phyloP scores from a whole-genome alignment of 1,139 yeast species.

The Diutina ranongensis region DNA sequence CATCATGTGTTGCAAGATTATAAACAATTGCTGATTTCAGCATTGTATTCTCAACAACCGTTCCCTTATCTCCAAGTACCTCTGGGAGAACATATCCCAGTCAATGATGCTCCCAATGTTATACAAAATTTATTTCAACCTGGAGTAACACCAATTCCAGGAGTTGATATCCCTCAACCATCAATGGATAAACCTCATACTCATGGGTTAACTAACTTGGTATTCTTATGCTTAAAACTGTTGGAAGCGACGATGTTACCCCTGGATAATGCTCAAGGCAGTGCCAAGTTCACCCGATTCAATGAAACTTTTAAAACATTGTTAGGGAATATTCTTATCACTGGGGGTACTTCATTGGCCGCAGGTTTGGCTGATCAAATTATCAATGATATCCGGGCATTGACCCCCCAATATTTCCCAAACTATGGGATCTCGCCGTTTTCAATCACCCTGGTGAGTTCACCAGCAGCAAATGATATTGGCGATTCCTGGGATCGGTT shows the following conservation, averaged over 20 bases:
- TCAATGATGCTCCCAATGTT: slow-evolving; percentile 31
- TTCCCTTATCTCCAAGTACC: slow-evolving; percentile 28
- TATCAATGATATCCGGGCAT: slow-evolving; percentile 43
- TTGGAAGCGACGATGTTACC: slow-evolving; percentile 11
- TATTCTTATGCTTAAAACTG: slow-evolving; percentile 31
- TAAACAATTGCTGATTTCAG: slow-evolving; percentile 28
- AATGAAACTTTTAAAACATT: slow-evolving; percentile 30
- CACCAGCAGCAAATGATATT: slow-evolving; percentile 19
- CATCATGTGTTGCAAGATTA: slow-evolving; percentile 37
- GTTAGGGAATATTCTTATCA: slow-evolving; percentile 50
- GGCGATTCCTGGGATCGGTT: slow-evolving; percentile 40
- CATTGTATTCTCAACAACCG: slow-evolving; percentile 15
- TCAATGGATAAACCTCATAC: slow-evolving; percentile 13
- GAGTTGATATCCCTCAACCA: slow-evolving; percentile 23
- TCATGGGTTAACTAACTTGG: slow-evolving; percentile 33
- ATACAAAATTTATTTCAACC: slow-evolving; percentile 50
- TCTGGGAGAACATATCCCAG: slow-evolving; percentile 23
- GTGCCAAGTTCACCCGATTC: slow-evolving; percentile 17
- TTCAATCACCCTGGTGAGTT: slow-evolving; percentile 15
- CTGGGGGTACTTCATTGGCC: slow-evolving; percentile 53
- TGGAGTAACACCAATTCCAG: slow-evolving; percentile 21
- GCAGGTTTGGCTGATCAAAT: slow-evolving; percentile 54
- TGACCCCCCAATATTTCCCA: slow-evolving; percentile 35
- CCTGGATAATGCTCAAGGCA: slow-evolving; percentile 9
- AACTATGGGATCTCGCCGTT: slow-evolving; percentile 31